These are phyloP conservation scores for Acanthamoeba royreba DNA, from an alignment of 208 protist genomes.

Conservation along the genomic window DNA sequence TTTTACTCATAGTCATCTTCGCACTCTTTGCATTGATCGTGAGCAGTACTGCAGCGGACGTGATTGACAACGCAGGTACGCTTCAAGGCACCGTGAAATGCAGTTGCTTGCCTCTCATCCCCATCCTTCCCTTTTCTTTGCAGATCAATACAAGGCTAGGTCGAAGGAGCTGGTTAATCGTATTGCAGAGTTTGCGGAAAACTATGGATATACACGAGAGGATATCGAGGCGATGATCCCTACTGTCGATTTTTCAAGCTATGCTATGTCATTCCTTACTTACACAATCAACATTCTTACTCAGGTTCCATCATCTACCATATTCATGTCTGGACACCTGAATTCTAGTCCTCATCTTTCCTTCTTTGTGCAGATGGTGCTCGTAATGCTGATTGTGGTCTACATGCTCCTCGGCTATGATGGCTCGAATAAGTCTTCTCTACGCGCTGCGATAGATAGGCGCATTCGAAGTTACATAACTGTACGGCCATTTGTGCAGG, in stretches of 20 bases:
- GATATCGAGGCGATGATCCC: not conserved
- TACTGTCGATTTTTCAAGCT: not conserved
- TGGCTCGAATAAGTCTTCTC: slow-evolving; percentile 17
- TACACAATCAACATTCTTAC: not conserved
- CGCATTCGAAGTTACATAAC: not conserved
- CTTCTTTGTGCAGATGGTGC: too few species aligned
- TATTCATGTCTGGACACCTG: not conserved
- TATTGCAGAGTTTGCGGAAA: not conserved
- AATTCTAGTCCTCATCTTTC: too few species aligned
- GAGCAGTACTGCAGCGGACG: not conserved
- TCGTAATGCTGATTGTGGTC: not conserved
- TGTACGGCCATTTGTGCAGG: not conserved
- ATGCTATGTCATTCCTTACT: not conserved
- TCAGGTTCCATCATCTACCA: not conserved
- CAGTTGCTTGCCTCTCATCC: not conserved
- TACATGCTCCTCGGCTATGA: slow-evolving; percentile 34
- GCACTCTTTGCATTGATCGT: not conserved
- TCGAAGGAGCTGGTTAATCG: not conserved
- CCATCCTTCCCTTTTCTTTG: too few species aligned
- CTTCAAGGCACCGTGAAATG: not conserved
- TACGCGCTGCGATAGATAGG: not conserved
- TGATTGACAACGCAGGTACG: not conserved
- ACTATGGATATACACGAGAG: not conserved
- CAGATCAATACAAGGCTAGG: not conserved
- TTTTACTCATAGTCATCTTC: not conserved